Evolutionary conservation across 306 rosid species (phyloP).

Genomic region (Vigna hirtella): DNA sequence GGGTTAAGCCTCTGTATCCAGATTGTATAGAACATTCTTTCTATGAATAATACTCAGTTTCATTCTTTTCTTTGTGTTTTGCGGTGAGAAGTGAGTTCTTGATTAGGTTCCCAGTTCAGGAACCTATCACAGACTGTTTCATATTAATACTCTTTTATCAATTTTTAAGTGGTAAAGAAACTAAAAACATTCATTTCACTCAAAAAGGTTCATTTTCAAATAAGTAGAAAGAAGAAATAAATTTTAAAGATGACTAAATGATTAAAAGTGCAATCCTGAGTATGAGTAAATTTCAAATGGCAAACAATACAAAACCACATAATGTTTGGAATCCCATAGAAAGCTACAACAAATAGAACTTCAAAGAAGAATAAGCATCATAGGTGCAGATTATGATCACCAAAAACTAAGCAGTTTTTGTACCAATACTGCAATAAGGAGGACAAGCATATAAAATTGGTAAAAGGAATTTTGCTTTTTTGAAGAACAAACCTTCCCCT

Average conservation of each 20-base stretch:
- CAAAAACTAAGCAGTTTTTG: not conserved
- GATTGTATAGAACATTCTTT: too few species aligned
- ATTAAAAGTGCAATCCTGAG: not conserved
- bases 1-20: too few species aligned
- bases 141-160: constrained; percentile 1
- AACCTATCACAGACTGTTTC: not conserved
- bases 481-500: constrained; percentile 7
- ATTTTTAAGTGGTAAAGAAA: constrained; percentile 21
- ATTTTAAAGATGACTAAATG: not conserved
- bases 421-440: not conserved
- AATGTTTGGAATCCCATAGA: constrained; percentile 7
- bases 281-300: constrained; percentile 26
- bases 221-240: constrained; percentile 13
- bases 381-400: constrained; percentile 7
- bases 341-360: constrained; percentile 16
- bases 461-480: not conserved
- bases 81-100: too few species aligned
- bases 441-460: not conserved
- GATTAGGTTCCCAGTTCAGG: too few species aligned
- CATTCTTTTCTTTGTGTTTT: too few species aligned
- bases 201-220: not conserved
- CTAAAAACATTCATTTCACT: not conserved
- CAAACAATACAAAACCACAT: constrained; percentile 22
- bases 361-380: constrained; percentile 7
- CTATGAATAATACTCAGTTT: too few species aligned